Percentiles rank a stretch among this genome's conserved stretches.
phyloP scores from a whole-genome alignment of 129 eudicot genomes.

The Escallonia rubra region DNA sequence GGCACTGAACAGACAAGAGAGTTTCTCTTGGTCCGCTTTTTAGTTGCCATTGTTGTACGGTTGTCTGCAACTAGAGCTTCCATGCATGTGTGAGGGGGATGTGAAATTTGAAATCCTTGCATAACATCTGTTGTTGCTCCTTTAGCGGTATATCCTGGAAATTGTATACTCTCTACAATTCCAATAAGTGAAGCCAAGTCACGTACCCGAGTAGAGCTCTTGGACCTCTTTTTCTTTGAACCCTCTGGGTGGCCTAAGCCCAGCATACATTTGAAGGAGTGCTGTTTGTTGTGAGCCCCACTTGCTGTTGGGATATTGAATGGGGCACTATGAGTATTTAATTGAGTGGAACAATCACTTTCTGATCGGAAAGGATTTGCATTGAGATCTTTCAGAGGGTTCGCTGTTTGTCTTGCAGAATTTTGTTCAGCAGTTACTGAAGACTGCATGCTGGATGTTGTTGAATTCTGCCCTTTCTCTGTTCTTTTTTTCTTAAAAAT shows the following conservation, averaged over 20 bases:
- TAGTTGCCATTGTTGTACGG: conserved; percentile 36
- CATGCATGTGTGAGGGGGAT: conserved; percentile 30
- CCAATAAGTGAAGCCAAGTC: conserved; percentile 41
- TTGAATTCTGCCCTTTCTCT: conserved; percentile 29
- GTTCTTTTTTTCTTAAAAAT: conserved; percentile 61
- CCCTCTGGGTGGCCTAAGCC: conserved; percentile 25
- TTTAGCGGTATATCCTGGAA: conserved; percentile 9
- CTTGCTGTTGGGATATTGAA: background rate
- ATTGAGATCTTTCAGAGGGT: background rate
- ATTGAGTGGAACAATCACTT: conserved; percentile 12
- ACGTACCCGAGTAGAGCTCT: conserved; percentile 40
- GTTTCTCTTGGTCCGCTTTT: conserved; percentile 55
- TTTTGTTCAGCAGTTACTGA: conserved; percentile 12
- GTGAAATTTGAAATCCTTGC: conserved; percentile 14
- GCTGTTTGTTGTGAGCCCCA: conserved; percentile 22
- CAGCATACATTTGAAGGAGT: conserved; percentile 14
- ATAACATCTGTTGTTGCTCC: conserved; percentile 10
- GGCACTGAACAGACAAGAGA: conserved; percentile 11
- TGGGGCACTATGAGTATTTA: conserved; percentile 8
- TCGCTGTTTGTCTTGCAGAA: conserved; percentile 8
- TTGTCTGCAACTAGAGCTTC: conserved; percentile 49
- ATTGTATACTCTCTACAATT: conserved; percentile 18
- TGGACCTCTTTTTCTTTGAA: conserved; percentile 45
- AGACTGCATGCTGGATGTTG: conserved; percentile 23
- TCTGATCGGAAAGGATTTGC: conserved; percentile 1